A percentile compares a stretch with the other conserved stretches of the same genome.
Conservation (phyloP, 2,329 filamentous ascomycete species). For the Colletotrichum liaoningense region DNA sequence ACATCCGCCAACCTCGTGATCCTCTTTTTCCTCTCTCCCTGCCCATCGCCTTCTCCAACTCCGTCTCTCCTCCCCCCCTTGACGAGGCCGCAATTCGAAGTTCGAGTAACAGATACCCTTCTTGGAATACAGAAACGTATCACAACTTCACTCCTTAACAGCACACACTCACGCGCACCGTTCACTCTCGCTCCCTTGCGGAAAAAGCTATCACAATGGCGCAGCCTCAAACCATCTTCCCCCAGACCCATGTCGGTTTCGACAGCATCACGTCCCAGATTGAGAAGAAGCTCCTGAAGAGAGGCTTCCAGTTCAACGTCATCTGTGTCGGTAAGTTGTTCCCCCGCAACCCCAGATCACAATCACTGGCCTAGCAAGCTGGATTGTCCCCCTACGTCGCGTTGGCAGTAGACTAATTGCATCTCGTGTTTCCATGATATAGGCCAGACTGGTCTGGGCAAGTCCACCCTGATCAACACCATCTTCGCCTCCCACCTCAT, state of each 20-base stretch:
- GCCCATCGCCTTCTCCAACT: constrained; percentile 31
- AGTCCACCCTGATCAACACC: constrained; percentile 99
- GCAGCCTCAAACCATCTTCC: constrained; percentile 78
- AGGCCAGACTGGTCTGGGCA: constrained; percentile 99
- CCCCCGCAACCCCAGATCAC: neutral
- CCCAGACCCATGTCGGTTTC: constrained; percentile 99
- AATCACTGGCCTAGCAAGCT: neutral
- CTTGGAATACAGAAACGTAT: constrained; percentile 47
- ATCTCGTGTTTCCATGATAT: constrained; percentile 32
- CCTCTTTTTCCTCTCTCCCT: constrained; percentile 23
- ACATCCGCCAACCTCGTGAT: constrained; percentile 36
- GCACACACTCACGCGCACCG: constrained; percentile 46
- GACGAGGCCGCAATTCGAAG: constrained; percentile 40
- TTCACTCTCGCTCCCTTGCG: constrained; percentile 43
- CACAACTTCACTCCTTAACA: constrained; percentile 43
- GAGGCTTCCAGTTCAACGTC: constrained; percentile 99
- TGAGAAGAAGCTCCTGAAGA: constrained; percentile 99
- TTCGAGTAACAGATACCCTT: constrained; percentile 41
- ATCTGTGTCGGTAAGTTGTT: constrained; percentile 92
- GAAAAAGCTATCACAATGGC: constrained; percentile 57
- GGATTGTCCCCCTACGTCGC: constrained; percentile 10
- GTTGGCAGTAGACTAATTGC: constrained; percentile 20
- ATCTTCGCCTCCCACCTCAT: constrained; percentile 99
- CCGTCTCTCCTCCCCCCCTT: constrained; percentile 35
- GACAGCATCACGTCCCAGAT: constrained; percentile 99